These are phyloP conservation scores for Limonium bicolor DNA, from an alignment of 148 eudicot species.

Conservation along the genomic window DNA sequence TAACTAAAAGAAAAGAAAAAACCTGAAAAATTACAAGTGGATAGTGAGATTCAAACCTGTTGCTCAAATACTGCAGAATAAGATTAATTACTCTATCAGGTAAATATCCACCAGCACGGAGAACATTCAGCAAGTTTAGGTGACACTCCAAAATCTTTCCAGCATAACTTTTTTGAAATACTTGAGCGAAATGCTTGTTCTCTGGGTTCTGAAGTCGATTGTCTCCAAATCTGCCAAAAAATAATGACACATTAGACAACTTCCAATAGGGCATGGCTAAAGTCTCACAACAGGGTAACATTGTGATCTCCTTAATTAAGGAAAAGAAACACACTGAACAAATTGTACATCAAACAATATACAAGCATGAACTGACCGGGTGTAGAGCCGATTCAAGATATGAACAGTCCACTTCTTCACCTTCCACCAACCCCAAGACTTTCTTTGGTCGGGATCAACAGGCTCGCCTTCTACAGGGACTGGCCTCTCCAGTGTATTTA, in stretches of 20 bases:
- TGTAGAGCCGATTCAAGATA: constrained; percentile 86
- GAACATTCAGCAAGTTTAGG: constrained; percentile 68
- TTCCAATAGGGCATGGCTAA: background rate
- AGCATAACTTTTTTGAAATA: constrained; percentile 87
- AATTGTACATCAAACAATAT: background rate
- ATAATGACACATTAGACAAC: background rate
- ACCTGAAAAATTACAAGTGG: background rate
- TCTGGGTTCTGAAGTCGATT: constrained; percentile 89
- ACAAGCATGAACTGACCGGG: constrained; percentile 32
- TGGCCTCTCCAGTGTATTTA: constrained; percentile 87
- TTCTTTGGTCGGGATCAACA: constrained; percentile 71
- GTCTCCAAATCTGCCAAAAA: constrained; percentile 65
- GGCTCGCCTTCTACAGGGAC: constrained; percentile 91
- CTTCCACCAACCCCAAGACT: constrained; percentile 99
- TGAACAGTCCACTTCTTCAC: constrained; percentile 99
- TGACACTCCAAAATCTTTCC: constrained; percentile 95
- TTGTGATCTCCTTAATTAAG: too few relatives aligned
- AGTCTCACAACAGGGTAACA: too few relatives aligned
- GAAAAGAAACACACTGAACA: too few relatives aligned
- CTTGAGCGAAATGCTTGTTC: constrained; percentile 81
- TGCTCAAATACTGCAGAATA: constrained; percentile 83
- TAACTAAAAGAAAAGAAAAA: background rate
- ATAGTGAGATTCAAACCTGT: constrained; percentile 43
- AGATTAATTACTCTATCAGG: constrained; percentile 96
- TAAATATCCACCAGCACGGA: constrained; percentile 90